Base-by-base conservation (phyloP, 2,329 filamentous ascomycete genomes). In the Aspergillus latus region DNA sequence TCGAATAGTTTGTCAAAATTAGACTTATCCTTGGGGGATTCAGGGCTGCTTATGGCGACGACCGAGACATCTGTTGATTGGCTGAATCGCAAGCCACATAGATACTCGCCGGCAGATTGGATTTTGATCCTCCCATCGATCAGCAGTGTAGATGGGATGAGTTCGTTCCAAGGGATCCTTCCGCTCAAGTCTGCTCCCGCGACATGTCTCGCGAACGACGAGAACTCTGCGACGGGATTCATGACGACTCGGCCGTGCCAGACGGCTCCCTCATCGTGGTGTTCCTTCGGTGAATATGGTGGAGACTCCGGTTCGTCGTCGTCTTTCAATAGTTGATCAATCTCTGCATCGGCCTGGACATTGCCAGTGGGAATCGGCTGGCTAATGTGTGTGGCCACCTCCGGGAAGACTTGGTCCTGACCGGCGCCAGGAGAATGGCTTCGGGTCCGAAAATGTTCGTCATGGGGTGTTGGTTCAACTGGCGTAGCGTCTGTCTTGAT, bases 271-370 rank as follows among this genome's bases (percentile, higher is more conserved):
- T 93, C 83, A 2, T 80, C 84, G 0, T 83, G 78, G 59, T 87
- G 85, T 60, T 94, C 90, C 2, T 86, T 87, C 0, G 92, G 90
- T 0, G 90, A 92, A 70, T 96, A 96, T 0, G 89, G 88, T 1
- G 89, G 89, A 1, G 89, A 92, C 46, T 89, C 89, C 29, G 87
- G 86, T 54, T 90, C 89, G 58, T 96, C 86, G 57, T 96, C 86
- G 58, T 89, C 91, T 66, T 92, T 84, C 6, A 97, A 83, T 64
- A 99, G 80, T 40, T 91, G 85, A 71, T 99, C 94, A 16, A 99
- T 90, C 58, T 97, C 94, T 2, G 89, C 84, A 71, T 99, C 93
- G 11, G 89, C 85, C 68, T 77, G 65, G 61, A 78, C 73, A 66
- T 82, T 73, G 56, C 74, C 71, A 49, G 82, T 78, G 62, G 80